A percentile compares a stretch with the other conserved stretches of the same genome.
phyloP scores from a whole-genome alignment of 2,329 filamentous ascomycete species.

The Alternaria sp. region DNA sequence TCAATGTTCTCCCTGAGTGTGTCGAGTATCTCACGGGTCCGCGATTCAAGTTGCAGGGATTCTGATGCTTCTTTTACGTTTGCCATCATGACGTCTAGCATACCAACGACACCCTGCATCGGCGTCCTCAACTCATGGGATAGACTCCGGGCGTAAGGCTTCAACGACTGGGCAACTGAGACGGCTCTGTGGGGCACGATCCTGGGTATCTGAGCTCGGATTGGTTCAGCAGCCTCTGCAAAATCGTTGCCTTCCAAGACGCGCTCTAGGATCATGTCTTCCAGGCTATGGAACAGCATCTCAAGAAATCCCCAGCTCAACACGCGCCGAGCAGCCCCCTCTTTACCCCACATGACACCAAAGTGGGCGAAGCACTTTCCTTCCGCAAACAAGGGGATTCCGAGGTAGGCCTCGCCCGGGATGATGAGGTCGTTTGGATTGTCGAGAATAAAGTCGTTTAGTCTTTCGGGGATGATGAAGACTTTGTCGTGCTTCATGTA shows the following conservation, averaged over 20 bases:
- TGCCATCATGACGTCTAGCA: constrained; percentile 78
- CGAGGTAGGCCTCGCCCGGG: constrained; percentile 70
- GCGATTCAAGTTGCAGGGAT: constrained; percentile 59
- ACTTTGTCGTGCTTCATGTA: constrained; percentile 77
- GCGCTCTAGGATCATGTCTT: constrained; percentile 68
- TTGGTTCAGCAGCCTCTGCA: constrained; percentile 31
- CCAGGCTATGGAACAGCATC: constrained; percentile 71
- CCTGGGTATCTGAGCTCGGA: constrained; percentile 42
- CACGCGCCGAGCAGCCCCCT: constrained; percentile 62
- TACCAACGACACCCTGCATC: constrained; percentile 78
- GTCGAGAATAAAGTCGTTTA: constrained; percentile 64
- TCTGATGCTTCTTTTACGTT: constrained; percentile 72
- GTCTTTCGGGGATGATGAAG: constrained; percentile 68
- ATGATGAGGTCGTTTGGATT: constrained; percentile 68
- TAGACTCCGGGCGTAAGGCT: constrained; percentile 74
- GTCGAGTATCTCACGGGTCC: constrained; percentile 63
- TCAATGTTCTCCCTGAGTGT: constrained; percentile 73
- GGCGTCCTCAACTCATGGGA: constrained; percentile 76
- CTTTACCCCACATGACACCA: constrained; percentile 72
- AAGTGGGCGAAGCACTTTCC: constrained; percentile 73
- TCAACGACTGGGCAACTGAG: constrained; percentile 68
- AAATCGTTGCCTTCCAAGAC: constrained; percentile 62
- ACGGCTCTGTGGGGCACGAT: constrained; percentile 63
- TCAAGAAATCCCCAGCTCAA: constrained; percentile 72
- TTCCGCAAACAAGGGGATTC: constrained; percentile 68